Evolutionary conservation across 2,329 filamentous ascomycete species (phyloP), one percentile per base, ranked within the genome.

Genomic region (Zarea fungicola): DNA sequence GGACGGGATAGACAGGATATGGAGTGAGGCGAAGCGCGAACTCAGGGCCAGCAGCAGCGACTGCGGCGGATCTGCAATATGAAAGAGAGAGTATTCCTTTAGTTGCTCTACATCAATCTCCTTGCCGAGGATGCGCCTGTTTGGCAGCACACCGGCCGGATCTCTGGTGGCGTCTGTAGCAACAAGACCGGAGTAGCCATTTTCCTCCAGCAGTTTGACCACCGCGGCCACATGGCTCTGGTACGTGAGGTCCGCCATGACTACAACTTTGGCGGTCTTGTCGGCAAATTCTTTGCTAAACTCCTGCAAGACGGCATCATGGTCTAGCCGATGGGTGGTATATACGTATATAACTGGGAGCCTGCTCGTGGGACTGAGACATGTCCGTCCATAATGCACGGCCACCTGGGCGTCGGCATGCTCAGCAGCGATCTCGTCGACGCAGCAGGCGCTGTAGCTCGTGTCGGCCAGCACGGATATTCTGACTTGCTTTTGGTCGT

Each of bases 341-440:
- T 93, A 97, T 51, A 96, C 83, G 63, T 96, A 90, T 42, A 96
- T 81, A 19, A 96, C 91, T 0, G 92, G 90, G 45, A 97, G 70
- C 48, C 90, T 76, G 10, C 87, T 87, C 0, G 92, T 95, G 1
- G 92, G 92, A 7, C 90, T 96, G 21, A 99, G 75, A 62, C 93
- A 99, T 0, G 92, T 86, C 45, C 93, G 78, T 3, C 93, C 93
- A 59, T 97, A 99, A 65, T 99, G 93, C 13, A 99, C 85, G 1
- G 97, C 87, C 0, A 90, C 88, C 53, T 97, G 86, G 6, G 93
- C 91, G 59, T 89, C 79, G 14, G 89, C 86, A 64, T 99, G 93
- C 65, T 99, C 91, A 3, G 93, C 93, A 0, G 93, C 93, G 34
- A 97, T 85, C 70, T 99, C 93, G 61, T 99, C 93, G 16, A 97